Percentiles rank a stretch among this genome's conserved stretches.
Evolutionary conservation across 305 asterid species (phyloP).

Genomic region (Rubia tinctorum): DNA sequence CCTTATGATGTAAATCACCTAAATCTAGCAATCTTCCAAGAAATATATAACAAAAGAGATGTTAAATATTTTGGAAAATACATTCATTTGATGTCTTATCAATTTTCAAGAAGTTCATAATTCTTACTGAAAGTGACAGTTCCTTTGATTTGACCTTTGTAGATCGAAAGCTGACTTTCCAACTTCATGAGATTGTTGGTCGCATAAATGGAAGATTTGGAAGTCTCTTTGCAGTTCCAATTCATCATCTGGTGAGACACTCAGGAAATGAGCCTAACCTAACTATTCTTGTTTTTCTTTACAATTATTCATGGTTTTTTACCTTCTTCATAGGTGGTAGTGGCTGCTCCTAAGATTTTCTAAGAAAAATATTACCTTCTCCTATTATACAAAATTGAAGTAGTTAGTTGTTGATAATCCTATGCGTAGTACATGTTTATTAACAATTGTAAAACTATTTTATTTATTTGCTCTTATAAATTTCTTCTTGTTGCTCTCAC

Average conservation of each 20-base stretch:
- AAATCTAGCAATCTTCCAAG: no score
- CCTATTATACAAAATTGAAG: background rate
- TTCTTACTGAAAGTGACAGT: background rate
- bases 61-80: no score
- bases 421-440: background rate
- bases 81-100: no score
- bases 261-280: conserved; percentile 10
- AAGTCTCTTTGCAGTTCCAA: conserved; percentile 41
- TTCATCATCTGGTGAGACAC: conserved; percentile 84
- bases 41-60: no score
- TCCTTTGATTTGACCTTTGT: conserved; percentile 16
- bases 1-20: no score
- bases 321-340: background rate
- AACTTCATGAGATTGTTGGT: no score
- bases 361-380: background rate
- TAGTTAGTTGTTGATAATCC: background rate
- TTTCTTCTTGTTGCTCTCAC: background rate
- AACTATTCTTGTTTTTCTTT: background rate
- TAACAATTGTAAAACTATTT: background rate
- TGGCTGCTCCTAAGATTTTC: background rate
- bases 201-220: no score
- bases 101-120: background rate
- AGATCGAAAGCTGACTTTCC: no score
- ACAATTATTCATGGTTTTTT: background rate
- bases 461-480: background rate